Percentiles rank a stretch among this genome's conserved stretches.
Evolutionary conservation across 139 green algal species (phyloP).

Genomic region (Microglena sp.): DNA sequence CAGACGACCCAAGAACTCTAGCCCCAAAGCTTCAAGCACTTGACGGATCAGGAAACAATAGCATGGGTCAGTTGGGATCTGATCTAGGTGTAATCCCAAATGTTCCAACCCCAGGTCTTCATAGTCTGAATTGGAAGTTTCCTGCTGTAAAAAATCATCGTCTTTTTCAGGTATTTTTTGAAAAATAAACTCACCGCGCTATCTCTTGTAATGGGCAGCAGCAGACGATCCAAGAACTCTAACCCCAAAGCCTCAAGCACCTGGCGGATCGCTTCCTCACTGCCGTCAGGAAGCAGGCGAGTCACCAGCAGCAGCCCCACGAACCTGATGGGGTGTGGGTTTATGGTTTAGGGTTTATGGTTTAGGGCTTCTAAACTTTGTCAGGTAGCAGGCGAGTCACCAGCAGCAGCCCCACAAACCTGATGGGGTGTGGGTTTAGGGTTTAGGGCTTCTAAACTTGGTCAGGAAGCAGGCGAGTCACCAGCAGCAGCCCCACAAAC

Average conservation of each 20-base stretch:
- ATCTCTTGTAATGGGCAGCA: constrained; percentile 43
- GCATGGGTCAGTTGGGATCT: too few relatives aligned
- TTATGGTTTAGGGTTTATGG: too few relatives aligned
- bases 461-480: constrained; percentile 48
- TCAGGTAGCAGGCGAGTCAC: constrained; percentile 52
- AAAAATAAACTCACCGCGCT: constrained; percentile 6
- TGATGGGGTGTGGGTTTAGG: constrained; percentile 18
- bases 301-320: constrained; percentile 66
- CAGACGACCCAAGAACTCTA: constrained; percentile 47
- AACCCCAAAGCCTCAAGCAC: constrained; percentile 47
- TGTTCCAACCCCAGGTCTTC: too few relatives aligned
- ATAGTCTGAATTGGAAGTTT: too few relatives aligned
- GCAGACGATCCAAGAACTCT: constrained; percentile 48
- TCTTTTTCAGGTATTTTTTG: too few relatives aligned
- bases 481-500: constrained; percentile 66
- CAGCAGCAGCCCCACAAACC: constrained; percentile 66
- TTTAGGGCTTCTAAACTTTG: too few relatives aligned
- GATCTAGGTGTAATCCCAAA: too few relatives aligned
- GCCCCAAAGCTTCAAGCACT: constrained; percentile 46
- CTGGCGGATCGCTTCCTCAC: constrained; percentile 8
- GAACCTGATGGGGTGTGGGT: constrained; percentile 37
- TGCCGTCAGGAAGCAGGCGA: constrained; percentile 37
- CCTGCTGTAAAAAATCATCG: too few relatives aligned
- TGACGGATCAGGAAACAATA: too few relatives aligned
- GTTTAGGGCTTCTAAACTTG: too few relatives aligned